Conservation (phyloP, 441 rosid genomes). For the Geranium incanum region DNA sequence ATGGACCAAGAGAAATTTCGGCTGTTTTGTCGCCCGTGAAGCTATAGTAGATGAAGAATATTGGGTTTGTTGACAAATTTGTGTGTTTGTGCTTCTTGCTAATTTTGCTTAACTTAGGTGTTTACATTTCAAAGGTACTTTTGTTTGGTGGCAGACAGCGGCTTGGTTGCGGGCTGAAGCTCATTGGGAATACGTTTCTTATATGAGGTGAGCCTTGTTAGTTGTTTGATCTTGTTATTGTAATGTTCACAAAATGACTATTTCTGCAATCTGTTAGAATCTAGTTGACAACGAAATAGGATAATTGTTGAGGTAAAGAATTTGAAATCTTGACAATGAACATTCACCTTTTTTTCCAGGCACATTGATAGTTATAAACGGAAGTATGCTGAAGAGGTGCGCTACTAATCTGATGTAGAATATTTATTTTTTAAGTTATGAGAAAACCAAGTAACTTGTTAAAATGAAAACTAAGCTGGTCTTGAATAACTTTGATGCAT, state of each 20-base stretch:
- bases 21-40: slow-evolving; percentile 1
- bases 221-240: background rate
- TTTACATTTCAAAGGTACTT: background rate
- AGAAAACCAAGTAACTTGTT: no score
- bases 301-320: background rate
- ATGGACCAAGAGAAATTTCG: background rate
- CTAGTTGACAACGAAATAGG: background rate
- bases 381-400: slow-evolving; percentile 6
- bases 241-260: background rate
- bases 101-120: background rate
- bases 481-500: background rate
- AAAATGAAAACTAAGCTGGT: background rate
- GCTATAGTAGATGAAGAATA: slow-evolving; percentile 2
- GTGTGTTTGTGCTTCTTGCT: no score
- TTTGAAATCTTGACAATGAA: background rate
- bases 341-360: background rate
- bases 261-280: background rate
- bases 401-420: background rate
- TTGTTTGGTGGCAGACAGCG: background rate
- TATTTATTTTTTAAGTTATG: background rate
- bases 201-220: background rate
- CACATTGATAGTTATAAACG: slow-evolving; percentile 3
- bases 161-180: slow-evolving; percentile 8
- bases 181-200: slow-evolving; percentile 1
- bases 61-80: background rate